Evolutionary conservation across 2,329 filamentous ascomycete species (phyloP).

Genomic region (Elsinoe perseae): DNA sequence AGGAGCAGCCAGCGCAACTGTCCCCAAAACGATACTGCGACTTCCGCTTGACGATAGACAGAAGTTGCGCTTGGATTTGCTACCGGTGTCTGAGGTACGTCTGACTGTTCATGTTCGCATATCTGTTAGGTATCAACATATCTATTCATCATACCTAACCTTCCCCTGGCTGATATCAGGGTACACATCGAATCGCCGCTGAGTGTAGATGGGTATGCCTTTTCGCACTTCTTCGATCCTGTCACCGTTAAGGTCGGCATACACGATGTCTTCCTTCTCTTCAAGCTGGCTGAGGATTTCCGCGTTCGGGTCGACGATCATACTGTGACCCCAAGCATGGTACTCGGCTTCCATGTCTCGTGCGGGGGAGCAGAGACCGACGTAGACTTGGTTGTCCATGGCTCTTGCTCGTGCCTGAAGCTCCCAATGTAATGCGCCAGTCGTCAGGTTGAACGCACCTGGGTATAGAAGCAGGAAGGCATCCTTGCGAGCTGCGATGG

Average conservation of each 20-base stretch:
- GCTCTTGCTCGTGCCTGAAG: conserved; percentile 75
- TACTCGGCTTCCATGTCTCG: conserved; percentile 70
- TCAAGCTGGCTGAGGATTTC: conserved; percentile 70
- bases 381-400: conserved; percentile 89
- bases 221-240: conserved; percentile 68
- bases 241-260: conserved; percentile 60
- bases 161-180: conserved; percentile 68
- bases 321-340: conserved; percentile 84
- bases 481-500: conserved; percentile 76
- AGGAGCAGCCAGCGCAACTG: no score
- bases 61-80: no score
- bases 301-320: conserved; percentile 83
- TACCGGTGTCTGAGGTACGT: no score
- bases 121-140: neutral
- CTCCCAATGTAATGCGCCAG: conserved; percentile 85
- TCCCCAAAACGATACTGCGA: no score
- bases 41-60: no score
- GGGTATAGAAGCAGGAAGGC: conserved; percentile 86
- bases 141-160: conserved; percentile 29
- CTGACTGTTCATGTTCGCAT: neutral
- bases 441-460: conserved; percentile 94
- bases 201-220: conserved; percentile 73
- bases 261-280: conserved; percentile 68
- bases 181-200: conserved; percentile 92
- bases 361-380: conserved; percentile 85